These are phyloP conservation scores for Morella rubra DNA, from an alignment of 306 rosid genomes.

Conservation along the genomic window DNA sequence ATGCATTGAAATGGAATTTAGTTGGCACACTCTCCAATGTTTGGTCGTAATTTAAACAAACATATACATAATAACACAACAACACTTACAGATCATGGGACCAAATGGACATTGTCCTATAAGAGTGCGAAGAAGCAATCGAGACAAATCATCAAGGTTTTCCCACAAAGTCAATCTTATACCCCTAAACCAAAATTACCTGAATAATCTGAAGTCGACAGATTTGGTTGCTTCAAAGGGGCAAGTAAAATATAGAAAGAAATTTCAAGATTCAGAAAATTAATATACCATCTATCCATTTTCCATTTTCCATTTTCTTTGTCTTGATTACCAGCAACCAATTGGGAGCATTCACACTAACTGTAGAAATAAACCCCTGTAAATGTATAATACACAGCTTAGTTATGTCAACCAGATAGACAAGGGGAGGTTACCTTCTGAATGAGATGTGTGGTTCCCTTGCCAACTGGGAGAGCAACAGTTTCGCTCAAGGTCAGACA, in stretches of 20 bases:
- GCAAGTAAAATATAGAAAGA: background rate
- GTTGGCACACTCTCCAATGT: background rate
- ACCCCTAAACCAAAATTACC: background rate
- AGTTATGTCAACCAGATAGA: background rate
- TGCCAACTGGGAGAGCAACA: slow-evolving; percentile 72
- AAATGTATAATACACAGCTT: background rate
- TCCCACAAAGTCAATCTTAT: background rate
- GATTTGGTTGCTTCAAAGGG: background rate
- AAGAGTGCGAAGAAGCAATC: background rate
- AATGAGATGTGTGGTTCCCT: slow-evolving; percentile 71
- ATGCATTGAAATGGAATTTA: background rate
- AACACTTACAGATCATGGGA: background rate
- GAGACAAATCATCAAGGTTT: background rate
- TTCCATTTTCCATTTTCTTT: background rate
- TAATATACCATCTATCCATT: background rate
- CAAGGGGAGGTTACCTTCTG: slow-evolving; percentile 58
- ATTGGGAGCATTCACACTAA: background rate
- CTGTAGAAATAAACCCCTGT: background rate
- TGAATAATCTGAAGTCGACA: background rate
- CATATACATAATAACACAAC: background rate
- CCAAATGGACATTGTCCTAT: background rate
- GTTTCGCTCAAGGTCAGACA: slow-evolving; percentile 65
- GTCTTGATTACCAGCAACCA: background rate
- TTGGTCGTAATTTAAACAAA: background rate
- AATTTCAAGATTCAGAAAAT: background rate